Conservation (phyloP, 345 rosid species). For the Eucalyptus paniculata region DNA sequence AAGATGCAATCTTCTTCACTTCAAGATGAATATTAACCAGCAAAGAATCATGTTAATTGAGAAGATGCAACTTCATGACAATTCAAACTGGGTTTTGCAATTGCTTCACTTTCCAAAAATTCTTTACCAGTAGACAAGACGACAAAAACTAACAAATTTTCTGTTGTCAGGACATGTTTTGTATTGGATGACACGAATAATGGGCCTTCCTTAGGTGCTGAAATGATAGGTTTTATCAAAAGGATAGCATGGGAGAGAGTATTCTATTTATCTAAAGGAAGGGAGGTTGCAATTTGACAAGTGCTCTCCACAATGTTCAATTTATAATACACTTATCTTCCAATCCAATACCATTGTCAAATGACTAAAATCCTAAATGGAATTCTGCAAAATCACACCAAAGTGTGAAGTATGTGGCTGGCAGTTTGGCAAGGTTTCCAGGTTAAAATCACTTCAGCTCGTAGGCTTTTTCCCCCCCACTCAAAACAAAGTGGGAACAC, state of each 20-base stretch:
- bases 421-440: not conserved
- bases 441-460: not conserved
- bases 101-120: not conserved
- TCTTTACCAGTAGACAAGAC: not conserved
- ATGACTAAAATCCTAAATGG: not conserved
- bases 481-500: not conserved
- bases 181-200: not conserved
- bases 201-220: not conserved
- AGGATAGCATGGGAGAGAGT: not conserved
- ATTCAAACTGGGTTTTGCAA: not conserved
- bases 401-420: not conserved
- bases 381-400: not conserved
- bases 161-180: not conserved
- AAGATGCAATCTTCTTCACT: not conserved
- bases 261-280: not conserved
- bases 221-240: not conserved
- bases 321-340: not conserved
- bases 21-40: not conserved
- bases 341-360: not conserved
- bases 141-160: not conserved
- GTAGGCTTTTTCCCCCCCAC: not conserved
- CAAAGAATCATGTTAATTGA: not conserved
- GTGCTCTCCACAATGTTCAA: not conserved
- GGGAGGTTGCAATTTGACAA: not conserved
- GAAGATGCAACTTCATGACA: not conserved